These are phyloP conservation scores for Pythium sukuiense DNA, from an alignment of 352 stramenopile species.

Conservation along the genomic window DNA sequence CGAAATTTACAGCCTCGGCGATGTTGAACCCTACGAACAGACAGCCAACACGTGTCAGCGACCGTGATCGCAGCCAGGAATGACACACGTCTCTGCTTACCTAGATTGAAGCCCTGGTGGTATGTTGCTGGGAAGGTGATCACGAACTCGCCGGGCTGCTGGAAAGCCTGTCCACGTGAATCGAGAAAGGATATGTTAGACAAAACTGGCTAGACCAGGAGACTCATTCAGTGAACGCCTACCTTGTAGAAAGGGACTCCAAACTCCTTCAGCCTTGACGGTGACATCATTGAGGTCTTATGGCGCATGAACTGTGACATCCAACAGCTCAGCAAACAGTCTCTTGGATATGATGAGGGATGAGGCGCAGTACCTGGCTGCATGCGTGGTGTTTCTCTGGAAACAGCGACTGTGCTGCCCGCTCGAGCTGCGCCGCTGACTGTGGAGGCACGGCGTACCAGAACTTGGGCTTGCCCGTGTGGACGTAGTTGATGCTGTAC, in stretches of 20 bases:
- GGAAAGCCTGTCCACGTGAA: conserved; percentile 43
- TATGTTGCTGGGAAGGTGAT: conserved; percentile 92
- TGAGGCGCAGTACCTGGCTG: conserved; percentile 40
- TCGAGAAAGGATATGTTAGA: not conserved
- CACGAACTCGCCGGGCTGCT: conserved; percentile 90
- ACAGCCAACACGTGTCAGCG: not conserved
- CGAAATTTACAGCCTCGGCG: conserved; percentile 91
- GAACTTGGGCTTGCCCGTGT: conserved; percentile 91
- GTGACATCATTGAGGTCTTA: conserved; percentile 92
- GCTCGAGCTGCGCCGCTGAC: conserved; percentile 76
- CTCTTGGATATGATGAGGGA: too few relatives aligned
- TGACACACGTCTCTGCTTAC: conserved; percentile 27
- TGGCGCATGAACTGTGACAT: conserved; percentile 86
- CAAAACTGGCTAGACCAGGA: too few relatives aligned
- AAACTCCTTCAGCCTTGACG: conserved; percentile 75
- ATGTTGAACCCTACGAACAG: conserved; percentile 84
- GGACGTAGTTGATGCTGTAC: conserved; percentile 94
- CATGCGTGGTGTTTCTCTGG: conserved; percentile 85
- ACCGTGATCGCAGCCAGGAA: not conserved
- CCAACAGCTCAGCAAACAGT: not conserved
- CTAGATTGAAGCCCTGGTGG: conserved; percentile 89
- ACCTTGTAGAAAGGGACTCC: conserved; percentile 80
- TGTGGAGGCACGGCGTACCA: conserved; percentile 90
- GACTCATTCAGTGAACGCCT: not conserved
- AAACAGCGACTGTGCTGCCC: conserved; percentile 83